Base-by-base conservation (phyloP, 495 filamentous ascomycete genomes). In the Rostrohypoxylon terebratum region DNA sequence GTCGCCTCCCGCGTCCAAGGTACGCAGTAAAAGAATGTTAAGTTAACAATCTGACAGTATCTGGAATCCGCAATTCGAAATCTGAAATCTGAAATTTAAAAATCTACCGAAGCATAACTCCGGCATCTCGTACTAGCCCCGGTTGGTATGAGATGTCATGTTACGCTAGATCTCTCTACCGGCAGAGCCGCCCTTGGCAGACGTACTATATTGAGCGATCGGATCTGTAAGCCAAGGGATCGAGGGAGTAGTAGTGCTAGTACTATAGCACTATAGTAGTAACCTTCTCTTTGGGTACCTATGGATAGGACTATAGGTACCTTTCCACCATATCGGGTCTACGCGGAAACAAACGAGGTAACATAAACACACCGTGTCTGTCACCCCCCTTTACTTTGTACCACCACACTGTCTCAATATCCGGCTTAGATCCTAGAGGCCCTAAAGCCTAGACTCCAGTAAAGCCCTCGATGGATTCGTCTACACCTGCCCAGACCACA, bases 151-250 rank as follows among this genome's bases (percentile, higher is more conserved):
- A 59, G 59, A 68, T 67, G 59, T 45, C 45, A 68, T 33, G 65
- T 63, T 64, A 66, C 66, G 28, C 71, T 73, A 69, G 54, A 73
- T 73, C 65, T 69, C 20, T 28, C 9, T 66, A 55, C 38, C 33
- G 59, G 13, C 59, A 40, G 66, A 73, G 71, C 71, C 71, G 65
- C 66, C 13, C 71, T 73, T 73, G 71, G 71, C 71, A 54, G 21
- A 68, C 59, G 59, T 58, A 68, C 59, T 63, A 31, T 28, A 4
- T 21, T 20, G 8, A 53, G 58, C n/a, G 47, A 57, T 51, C n/a
- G 14, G 9, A 23, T 57, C 5, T 16, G 28, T 60, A 60, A 54
- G 53, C 16, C n/a, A 50, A 25, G 47, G 47, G 21, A 50, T n/a
- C n/a, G n/a, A n/a, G n/a, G n/a, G n/a, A n/a, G n/a, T n/a, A n/a